These are phyloP conservation scores for Mycena crocata DNA, from an alignment of 768 basidiomycete species.

Conservation along the genomic window DNA sequence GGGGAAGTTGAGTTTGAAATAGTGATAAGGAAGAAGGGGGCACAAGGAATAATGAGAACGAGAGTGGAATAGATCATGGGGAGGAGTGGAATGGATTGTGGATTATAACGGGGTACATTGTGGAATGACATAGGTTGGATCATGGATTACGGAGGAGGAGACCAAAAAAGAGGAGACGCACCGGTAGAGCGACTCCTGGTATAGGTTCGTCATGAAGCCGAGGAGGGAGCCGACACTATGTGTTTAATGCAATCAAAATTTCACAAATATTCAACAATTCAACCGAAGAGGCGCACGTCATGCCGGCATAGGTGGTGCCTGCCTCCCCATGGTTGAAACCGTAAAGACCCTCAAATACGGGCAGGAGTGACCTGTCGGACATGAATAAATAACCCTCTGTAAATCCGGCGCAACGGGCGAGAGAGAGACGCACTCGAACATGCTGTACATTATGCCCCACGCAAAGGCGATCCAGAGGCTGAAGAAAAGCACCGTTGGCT, in stretches of 20 bases:
- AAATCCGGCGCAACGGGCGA: background rate
- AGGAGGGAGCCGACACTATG: slow-evolving; percentile 57
- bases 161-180: slow-evolving; percentile 33
- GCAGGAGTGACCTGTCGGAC: slow-evolving; percentile 54
- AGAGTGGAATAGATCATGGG: background rate
- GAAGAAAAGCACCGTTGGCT: slow-evolving; percentile 39
- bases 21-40: background rate
- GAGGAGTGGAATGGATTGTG: background rate
- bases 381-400: slow-evolving; percentile 4
- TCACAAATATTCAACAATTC: background rate
- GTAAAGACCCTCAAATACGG: slow-evolving; percentile 61
- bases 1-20: slow-evolving; percentile 4
- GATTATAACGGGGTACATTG: background rate
- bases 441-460: slow-evolving; percentile 61
- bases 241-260: slow-evolving; percentile 3
- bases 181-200: slow-evolving; percentile 59
- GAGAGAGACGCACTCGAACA: slow-evolving; percentile 56
- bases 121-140: background rate
- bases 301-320: slow-evolving; percentile 60
- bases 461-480: slow-evolving; percentile 58
- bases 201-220: slow-evolving; percentile 55
- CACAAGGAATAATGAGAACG: background rate
- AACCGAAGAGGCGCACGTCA: slow-evolving; percentile 48
- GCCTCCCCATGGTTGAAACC: slow-evolving; percentile 59
- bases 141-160: background rate